A percentile compares a stretch with the other conserved stretches of the same genome.
These are phyloP conservation scores for Thecaphora thlaspeos DNA, from an alignment of 1,284 basidiomycete species.

Conservation along the genomic window DNA sequence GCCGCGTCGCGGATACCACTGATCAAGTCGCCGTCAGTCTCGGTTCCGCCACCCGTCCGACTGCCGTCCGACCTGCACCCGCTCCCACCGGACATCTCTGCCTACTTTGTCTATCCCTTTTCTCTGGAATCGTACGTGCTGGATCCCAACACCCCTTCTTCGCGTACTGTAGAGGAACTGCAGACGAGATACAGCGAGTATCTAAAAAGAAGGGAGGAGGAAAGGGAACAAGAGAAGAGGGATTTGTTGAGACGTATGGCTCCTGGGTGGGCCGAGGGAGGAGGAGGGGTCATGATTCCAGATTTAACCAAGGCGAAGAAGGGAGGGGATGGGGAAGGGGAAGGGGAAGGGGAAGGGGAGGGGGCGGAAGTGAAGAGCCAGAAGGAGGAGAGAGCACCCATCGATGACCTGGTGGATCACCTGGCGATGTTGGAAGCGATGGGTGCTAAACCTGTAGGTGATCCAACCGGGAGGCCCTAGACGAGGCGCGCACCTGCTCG, in stretches of 20 bases:
- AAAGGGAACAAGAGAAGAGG: conserved; percentile 10
- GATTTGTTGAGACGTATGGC: conserved; percentile 19
- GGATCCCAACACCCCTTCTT: conserved; percentile 21
- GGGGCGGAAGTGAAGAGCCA: no score
- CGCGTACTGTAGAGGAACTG: conserved; percentile 16
- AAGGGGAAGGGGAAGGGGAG: no score
- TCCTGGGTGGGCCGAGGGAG: conserved; percentile 15
- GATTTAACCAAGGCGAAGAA: conserved; percentile 2
- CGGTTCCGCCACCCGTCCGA: conserved; percentile 18
- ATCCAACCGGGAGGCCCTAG: background rate
- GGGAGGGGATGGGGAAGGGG: no score
- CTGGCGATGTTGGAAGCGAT: conserved; percentile 28
- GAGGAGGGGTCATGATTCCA: conserved; percentile 14
- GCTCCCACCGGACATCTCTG: conserved; percentile 36
- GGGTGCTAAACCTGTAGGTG: background rate
- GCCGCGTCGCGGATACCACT: conserved; percentile 36
- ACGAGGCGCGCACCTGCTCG: no score
- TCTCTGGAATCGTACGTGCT: conserved; percentile 44
- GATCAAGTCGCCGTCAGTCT: conserved; percentile 41
- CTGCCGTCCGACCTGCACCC: conserved; percentile 38
- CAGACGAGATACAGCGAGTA: conserved; percentile 19
- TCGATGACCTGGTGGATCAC: conserved; percentile 33
- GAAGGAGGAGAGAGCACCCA: conserved; percentile 18
- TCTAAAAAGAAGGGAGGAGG: conserved; percentile 11
- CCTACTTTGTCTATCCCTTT: conserved; percentile 52